Evolutionary conservation across 2,329 filamentous ascomycete species (phyloP).

Genomic region (Podosphaera fusca): DNA sequence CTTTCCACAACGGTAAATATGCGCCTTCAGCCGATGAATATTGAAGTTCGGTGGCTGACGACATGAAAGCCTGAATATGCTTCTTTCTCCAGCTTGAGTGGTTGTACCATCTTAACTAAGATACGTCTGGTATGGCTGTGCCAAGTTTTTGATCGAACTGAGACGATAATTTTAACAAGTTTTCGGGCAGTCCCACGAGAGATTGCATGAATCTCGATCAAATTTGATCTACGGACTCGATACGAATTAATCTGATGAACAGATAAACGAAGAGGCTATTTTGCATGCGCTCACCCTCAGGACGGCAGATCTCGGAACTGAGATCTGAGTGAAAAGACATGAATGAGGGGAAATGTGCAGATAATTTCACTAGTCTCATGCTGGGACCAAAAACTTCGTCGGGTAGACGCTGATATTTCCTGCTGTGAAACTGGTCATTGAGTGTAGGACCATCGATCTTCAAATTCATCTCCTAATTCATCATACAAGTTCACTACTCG

Average conservation of each 20-base stretch:
- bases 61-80: no score
- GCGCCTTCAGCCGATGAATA: no score
- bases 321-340: background rate
- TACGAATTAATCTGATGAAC: background rate
- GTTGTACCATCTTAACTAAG: background rate
- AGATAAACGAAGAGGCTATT: background rate
- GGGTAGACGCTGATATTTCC: background rate
- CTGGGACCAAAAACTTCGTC: background rate
- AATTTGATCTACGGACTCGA: background rate
- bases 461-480: background rate
- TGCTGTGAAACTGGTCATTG: background rate
- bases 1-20: no score
- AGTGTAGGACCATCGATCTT: background rate
- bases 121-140: background rate
- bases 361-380: background rate
- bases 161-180: background rate
- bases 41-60: no score
- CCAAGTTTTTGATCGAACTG: background rate
- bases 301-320: background rate
- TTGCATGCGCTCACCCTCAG: background rate
- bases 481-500: background rate
- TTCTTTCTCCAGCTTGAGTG: no score
- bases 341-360: background rate
- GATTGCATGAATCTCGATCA: background rate
- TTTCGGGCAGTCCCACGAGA: background rate